Percentiles rank a stretch among this genome's conserved stretches.
Evolutionary conservation across 1,284 basidiomycete genomes (phyloP).

Genomic region (Ustilago vetiveriae): DNA sequence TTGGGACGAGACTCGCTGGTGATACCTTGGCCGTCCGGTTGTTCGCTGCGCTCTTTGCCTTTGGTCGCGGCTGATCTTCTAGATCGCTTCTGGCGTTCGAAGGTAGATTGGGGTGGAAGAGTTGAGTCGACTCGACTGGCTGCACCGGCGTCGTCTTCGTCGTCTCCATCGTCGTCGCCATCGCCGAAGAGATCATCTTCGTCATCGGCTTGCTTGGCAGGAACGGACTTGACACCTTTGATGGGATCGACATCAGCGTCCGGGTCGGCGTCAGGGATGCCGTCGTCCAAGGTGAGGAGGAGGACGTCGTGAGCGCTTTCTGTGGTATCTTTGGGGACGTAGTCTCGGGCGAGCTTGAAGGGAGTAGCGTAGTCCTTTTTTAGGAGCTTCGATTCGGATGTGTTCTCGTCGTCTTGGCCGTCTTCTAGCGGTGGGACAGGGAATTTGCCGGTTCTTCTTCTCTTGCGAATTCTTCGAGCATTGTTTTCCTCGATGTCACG

Average conservation of each 20-base stretch:
- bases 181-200: constrained; percentile 53
- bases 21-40: constrained; percentile 26
- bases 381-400: constrained; percentile 20
- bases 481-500: constrained; percentile 43
- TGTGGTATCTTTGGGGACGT: constrained; percentile 53
- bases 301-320: constrained; percentile 49
- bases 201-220: constrained; percentile 19
- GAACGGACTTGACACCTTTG: constrained; percentile 31
- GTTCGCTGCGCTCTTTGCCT: constrained; percentile 47
- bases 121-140: constrained; percentile 29
- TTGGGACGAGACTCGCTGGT: constrained; percentile 26
- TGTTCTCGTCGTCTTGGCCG: constrained; percentile 13
- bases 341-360: constrained; percentile 56
- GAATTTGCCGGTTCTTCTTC: constrained; percentile 55
- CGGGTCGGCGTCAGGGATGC: constrained; percentile 52
- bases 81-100: constrained; percentile 51
- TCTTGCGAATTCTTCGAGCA: constrained; percentile 52
- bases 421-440: constrained; percentile 28
- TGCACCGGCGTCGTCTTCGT: constrained; percentile 12
- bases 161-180: constrained; percentile 26
- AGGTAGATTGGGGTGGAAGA: constrained; percentile 49
- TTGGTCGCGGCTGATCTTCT: constrained; percentile 30
- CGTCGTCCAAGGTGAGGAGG: constrained; percentile 57
- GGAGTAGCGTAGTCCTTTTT: constrained; percentile 52
- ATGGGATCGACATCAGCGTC: constrained; percentile 45